Evolutionary conservation across 2,329 filamentous ascomycete genomes (phyloP).

Genomic region (Parastagonospora avenae): DNA sequence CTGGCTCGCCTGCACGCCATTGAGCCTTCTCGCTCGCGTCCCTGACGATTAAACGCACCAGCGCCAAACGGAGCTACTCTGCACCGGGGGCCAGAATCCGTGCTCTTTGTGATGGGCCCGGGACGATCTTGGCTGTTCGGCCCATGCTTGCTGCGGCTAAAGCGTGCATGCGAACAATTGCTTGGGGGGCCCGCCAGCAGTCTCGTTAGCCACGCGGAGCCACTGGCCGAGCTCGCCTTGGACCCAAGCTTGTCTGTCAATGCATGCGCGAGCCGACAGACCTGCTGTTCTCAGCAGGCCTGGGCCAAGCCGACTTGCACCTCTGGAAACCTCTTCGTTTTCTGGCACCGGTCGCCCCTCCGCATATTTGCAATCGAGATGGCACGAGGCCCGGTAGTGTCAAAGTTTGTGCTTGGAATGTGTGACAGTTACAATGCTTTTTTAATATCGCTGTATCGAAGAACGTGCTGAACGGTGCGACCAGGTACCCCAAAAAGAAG

Average conservation of each 20-base stretch:
- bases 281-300: conserved; percentile 15
- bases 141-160: conserved; percentile 10
- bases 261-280: conserved; percentile 18
- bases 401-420: too few species aligned
- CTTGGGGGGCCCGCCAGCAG: conserved; percentile 10
- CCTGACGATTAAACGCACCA: not conserved
- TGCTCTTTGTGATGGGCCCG: conserved; percentile 9
- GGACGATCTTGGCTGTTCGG: conserved; percentile 23
- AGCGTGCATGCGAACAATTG: conserved; percentile 8
- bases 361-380: not conserved
- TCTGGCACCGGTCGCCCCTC: not conserved
- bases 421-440: too few species aligned
- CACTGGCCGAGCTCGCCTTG: conserved; percentile 22
- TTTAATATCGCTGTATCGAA: too few species aligned
- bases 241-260: conserved; percentile 15
- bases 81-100: conserved; percentile 13
- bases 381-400: too few species aligned
- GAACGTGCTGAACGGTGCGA: too few species aligned
- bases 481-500: too few species aligned
- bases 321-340: not conserved
- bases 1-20: not conserved
- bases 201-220: conserved; percentile 15
- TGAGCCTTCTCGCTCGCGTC: not conserved
- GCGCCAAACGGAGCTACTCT: not conserved
- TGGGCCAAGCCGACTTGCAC: conserved; percentile 3